Evolutionary conservation across 306 rosid species (phyloP), one percentile per base, ranked within the genome.

Genomic region (Prunus campanulata): DNA sequence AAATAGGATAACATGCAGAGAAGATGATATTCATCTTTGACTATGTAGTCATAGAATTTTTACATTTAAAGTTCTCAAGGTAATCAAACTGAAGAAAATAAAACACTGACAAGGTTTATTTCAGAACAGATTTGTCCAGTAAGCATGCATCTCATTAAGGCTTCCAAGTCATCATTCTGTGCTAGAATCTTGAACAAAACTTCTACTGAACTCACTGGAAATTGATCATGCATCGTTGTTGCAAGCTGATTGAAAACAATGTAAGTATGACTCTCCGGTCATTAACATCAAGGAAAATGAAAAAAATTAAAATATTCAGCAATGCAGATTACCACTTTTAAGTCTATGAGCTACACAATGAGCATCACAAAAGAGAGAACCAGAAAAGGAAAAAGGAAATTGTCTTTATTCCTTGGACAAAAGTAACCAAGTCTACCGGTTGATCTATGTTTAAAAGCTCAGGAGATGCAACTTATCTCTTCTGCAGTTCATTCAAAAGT

Each of bases 401-500:
- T 25, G 30, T 55, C 27, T 52, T 62, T 22, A 63, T 12, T 46
- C 44, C 52, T 62, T 6, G 27, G 48, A 63, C 27, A 22, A 73
- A 66, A 30, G 52, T 8, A 69, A 57, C 62, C 54, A 55, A 69
- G n/a, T 56, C 66, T 67, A 60, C 49, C 6, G 76, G 27, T 76
- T n/a, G 79, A 46, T 71, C 81, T 72, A 69, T 56, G 62, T 72
- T 81, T 74, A 66, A 81, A 65, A 81, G 74, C 76, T 76, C 85
- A 80, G 74, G 74, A 79, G 77, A 86, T 62, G 82, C 82, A 81
- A 81, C 74, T 68, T 74, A 77, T 72, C 87, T 83, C 81, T 75
- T 83, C 86, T 82, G 83, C 82, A 83, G 86, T 79, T 80, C 85
- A 82, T 72, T 68, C 84, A 84, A 81, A 73, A 74, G 80, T 79